Base-by-base conservation (phyloP, 2,329 filamentous ascomycete genomes). In the Geosmithia putterillii region DNA sequence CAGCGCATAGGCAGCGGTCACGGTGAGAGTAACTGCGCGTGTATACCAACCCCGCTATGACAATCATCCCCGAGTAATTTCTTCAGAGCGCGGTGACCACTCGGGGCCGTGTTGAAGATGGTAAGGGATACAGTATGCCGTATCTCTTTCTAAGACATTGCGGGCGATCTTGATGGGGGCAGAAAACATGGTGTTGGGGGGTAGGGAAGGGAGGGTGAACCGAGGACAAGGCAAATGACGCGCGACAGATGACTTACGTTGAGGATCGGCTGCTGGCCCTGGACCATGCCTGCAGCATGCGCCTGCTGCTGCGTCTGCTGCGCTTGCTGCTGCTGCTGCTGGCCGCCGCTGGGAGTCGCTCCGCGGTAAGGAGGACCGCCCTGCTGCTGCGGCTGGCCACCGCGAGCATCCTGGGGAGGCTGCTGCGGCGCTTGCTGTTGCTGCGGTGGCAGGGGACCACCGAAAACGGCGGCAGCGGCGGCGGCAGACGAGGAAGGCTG, bases 381-480 rank as follows among this genome's bases (percentile, higher is more conserved):
- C 39, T 56, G 57, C 44, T 59, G 62, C 23, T 25, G 23, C 23
- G 6, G 23, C 6, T 10, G 7, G 6, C 67, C 47, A 60, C 71
- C 63, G 48, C 76, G 76, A 42, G 71, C 66, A 40, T 81, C 79
- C 56, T 86, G 85, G 56, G 81, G 46, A 71, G 50, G 23, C 18
- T 49, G 46, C 58, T 71, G 66, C 54, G 69, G 67, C 6, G 22
- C 28, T 47, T 67, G 67, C 42, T 66, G 62, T 45, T 67, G 69
- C 40, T 83, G 77, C 46, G 69, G 74, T 52, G 79, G 80, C 45
- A 80, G 66, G 40, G 84, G 79, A 3, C 81, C 78, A 20, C 81
- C 82, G 52, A 89, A 94, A 34, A 84, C 70, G 42, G 74, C 73
- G 4, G 69, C 74, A 41, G 78, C 73, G 14, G 75, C 75, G 47